Evolutionary conservation across 2,329 filamentous ascomycete genomes (phyloP).

Genomic region (Diplodia intermedia): DNA sequence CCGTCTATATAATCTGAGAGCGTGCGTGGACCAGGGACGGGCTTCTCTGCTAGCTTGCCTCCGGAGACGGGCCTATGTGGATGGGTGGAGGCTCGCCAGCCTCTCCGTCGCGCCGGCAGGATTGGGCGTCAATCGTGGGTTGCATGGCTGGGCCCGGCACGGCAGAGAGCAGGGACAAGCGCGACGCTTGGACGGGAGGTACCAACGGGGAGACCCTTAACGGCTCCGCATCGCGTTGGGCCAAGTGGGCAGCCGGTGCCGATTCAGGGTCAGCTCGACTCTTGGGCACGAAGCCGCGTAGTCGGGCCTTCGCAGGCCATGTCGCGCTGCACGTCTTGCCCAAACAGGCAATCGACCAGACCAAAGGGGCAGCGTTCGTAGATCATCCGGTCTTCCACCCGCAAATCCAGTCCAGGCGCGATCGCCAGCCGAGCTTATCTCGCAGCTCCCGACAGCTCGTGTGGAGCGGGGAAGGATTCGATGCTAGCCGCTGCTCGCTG

Average conservation of each 20-base stretch:
- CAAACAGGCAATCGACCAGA: neutral
- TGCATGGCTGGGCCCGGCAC: neutral
- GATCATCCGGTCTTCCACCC: slow-evolving; percentile 25
- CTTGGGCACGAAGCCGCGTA: slow-evolving; percentile 8
- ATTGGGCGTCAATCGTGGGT: slow-evolving; percentile 22
- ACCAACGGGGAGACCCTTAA: slow-evolving; percentile 3
- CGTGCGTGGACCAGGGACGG: neutral
- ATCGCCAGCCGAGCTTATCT: neutral
- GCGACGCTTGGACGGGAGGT: neutral
- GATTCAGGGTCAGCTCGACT: neutral
- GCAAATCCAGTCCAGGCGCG: neutral
- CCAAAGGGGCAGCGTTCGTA: neutral
- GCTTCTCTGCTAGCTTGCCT: neutral
- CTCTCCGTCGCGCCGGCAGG: neutral
- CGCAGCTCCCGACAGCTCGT: neutral
- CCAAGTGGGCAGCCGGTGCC: neutral
- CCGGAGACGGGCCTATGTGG: slow-evolving; percentile 4
- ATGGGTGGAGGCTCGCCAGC: neutral
- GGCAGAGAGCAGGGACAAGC: neutral
- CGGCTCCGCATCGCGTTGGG: neutral
- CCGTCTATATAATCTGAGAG: slow-evolving; percentile 12
- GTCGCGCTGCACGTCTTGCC: neutral
- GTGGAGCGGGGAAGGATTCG: slow-evolving; percentile 10
- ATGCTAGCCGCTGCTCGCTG: neutral
- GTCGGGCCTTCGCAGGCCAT: slow-evolving; percentile 16